Conservation (phyloP, 2,329 filamentous ascomycete genomes). For the Lanzia echinophila region DNA sequence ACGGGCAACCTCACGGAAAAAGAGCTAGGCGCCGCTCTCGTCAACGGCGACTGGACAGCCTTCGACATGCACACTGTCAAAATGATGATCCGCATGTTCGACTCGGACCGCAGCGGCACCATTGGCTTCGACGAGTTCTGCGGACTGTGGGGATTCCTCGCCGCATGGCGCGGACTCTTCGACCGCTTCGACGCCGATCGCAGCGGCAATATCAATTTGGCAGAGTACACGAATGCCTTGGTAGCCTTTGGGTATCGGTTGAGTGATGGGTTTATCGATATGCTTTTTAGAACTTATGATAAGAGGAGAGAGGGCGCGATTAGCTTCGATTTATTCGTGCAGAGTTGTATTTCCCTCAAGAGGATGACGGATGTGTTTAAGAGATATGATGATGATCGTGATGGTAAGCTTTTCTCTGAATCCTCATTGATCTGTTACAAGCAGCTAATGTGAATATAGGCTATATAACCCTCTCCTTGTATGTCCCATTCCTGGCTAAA, state of each 20-base stretch:
- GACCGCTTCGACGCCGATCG: slow-evolving; percentile 89
- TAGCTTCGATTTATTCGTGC: slow-evolving; percentile 95
- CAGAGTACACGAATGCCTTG: slow-evolving; percentile 85
- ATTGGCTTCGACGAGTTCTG: slow-evolving; percentile 97
- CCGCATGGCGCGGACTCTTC: slow-evolving; percentile 89
- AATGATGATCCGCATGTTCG: slow-evolving; percentile 99
- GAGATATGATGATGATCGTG: slow-evolving; percentile 94
- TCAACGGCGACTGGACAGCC: slow-evolving; percentile 92
- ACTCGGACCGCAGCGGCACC: slow-evolving; percentile 78
- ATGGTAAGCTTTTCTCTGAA: slow-evolving; percentile 45
- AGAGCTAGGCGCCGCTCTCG: slow-evolving; percentile 82
- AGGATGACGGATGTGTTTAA: slow-evolving; percentile 98
- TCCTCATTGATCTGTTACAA: neutral
- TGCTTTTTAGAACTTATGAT: slow-evolving; percentile 86
- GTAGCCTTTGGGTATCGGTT: slow-evolving; percentile 91
- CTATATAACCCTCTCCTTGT: slow-evolving; percentile 75
- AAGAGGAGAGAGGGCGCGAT: slow-evolving; percentile 64
- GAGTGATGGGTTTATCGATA: slow-evolving; percentile 72
- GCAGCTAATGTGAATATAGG: neutral
- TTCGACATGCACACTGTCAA: slow-evolving; percentile 92
- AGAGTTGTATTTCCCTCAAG: slow-evolving; percentile 94
- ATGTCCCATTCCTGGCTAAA: slow-evolving; percentile 11
- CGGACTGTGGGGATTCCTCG: slow-evolving; percentile 91
- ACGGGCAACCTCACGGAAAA: slow-evolving; percentile 77
- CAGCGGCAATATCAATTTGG: slow-evolving; percentile 76